These are phyloP conservation scores for Penicillium oxalicum DNA, from an alignment of 2,329 filamentous ascomycete genomes.

Conservation along the genomic window DNA sequence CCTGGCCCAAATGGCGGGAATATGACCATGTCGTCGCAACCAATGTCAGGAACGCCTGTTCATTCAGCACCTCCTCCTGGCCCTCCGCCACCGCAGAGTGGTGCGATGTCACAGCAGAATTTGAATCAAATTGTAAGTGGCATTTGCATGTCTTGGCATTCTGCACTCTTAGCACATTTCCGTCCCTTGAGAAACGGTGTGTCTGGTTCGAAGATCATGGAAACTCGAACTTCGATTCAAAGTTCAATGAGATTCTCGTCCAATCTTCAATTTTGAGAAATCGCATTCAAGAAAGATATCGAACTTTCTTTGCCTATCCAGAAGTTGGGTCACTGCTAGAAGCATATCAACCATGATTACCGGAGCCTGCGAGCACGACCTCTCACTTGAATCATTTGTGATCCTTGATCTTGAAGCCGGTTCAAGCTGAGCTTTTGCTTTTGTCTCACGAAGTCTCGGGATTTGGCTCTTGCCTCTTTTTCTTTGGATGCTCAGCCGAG, in stretches of 20 bases:
- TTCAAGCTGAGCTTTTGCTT: no score
- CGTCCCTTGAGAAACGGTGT: not conserved
- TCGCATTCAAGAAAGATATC: no score
- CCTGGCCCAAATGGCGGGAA: conserved; percentile 33
- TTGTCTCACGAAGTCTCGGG: no score
- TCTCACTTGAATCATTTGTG: no score
- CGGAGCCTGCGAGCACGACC: no score
- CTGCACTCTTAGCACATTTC: not conserved
- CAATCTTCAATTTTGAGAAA: no score
- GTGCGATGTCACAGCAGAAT: conserved; percentile 72
- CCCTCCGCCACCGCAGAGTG: conserved; percentile 30
- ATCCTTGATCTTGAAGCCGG: no score
- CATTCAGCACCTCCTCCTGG: conserved; percentile 39
- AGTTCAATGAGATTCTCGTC: no score
- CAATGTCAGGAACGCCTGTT: conserved; percentile 44
- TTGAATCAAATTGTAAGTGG: conserved; percentile 87
- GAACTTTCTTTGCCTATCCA: no score
- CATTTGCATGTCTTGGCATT: not conserved
- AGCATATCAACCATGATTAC: no score
- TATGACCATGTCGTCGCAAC: conserved; percentile 44
- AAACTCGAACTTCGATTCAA: not conserved
- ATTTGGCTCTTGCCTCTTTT: not conserved
- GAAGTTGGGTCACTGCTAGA: no score
- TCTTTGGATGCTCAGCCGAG: not conserved
- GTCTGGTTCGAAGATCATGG: not conserved